Percentiles rank a stretch among this genome's conserved stretches.
These are phyloP conservation scores for Nannochloropsis granulata DNA, from an alignment of 108 stramenopile genomes.

Conservation along the genomic window DNA sequence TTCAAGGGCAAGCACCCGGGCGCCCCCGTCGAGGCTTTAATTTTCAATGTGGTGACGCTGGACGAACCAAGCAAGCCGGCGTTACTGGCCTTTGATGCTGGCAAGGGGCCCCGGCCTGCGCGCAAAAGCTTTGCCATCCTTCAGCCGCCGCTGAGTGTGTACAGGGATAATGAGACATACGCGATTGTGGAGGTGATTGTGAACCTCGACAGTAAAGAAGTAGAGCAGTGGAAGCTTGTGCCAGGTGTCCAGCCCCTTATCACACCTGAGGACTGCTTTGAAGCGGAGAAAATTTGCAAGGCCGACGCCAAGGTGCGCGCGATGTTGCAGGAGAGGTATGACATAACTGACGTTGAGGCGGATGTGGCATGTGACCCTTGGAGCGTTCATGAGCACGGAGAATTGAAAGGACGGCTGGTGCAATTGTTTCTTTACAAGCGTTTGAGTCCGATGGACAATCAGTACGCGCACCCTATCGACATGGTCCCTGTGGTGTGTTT, in stretches of 20 bases:
- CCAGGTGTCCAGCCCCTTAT: constrained; percentile 46
- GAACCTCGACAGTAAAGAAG: neutral
- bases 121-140: neutral
- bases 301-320: constrained; percentile 21
- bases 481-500: constrained; percentile 51
- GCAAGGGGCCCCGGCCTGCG: constrained; percentile 12
- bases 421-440: constrained; percentile 52
- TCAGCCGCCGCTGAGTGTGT: neutral
- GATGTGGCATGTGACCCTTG: constrained; percentile 49
- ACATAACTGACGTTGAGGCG: constrained; percentile 31
- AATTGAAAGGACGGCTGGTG: constrained; percentile 39
- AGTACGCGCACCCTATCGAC: constrained; percentile 58
- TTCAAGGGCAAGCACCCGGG: constrained; percentile 4
- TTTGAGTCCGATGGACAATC: constrained; percentile 42
- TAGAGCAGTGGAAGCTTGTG: constrained; percentile 21
- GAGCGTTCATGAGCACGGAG: constrained; percentile 38
- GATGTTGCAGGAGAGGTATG: constrained; percentile 40
- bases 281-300: constrained; percentile 49
- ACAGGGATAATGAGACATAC: neutral
- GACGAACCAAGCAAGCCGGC: constrained; percentile 45
- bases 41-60: constrained; percentile 43
- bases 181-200: constrained; percentile 37
- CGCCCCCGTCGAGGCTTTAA: constrained; percentile 2
- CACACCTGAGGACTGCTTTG: constrained; percentile 52
- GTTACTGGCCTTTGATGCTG: constrained; percentile 35